Conservation (phyloP, 805 yeast species). For the Wickerhamiella occidentalis region DNA sequence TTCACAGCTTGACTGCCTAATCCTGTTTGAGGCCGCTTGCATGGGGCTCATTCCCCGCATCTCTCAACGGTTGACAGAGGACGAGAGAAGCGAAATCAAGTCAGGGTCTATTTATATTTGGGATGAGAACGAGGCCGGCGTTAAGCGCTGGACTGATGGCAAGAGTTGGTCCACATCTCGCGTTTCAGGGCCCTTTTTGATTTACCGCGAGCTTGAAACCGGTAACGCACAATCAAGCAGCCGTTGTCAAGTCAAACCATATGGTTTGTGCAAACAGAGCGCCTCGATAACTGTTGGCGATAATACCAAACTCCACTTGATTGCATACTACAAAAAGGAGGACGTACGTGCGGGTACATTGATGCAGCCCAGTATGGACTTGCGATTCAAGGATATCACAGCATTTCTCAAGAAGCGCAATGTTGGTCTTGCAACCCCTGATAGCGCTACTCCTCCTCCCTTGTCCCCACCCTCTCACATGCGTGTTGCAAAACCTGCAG, state of each 20-base stretch:
- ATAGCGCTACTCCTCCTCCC: slow-evolving; percentile 7
- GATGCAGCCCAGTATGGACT: slow-evolving; percentile 37
- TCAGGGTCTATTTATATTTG: slow-evolving; percentile 57
- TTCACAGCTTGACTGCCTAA: slow-evolving; percentile 48
- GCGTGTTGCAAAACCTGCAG: slow-evolving; percentile 2
- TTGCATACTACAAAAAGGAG: slow-evolving; percentile 37
- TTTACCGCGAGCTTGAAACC: slow-evolving; percentile 49
- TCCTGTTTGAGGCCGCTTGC: slow-evolving; percentile 54
- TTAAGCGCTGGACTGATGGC: slow-evolving; percentile 74
- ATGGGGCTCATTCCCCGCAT: slow-evolving; percentile 45
- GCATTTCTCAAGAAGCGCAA: slow-evolving; percentile 7
- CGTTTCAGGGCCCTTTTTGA: slow-evolving; percentile 50
- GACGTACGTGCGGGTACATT: slow-evolving; percentile 25
- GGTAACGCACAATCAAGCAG: slow-evolving; percentile 19
- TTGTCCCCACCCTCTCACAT: slow-evolving; percentile 7
- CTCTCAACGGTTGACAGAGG: slow-evolving; percentile 43
- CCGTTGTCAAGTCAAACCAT: slow-evolving; percentile 33
- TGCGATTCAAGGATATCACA: slow-evolving; percentile 26
- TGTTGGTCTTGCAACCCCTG: slow-evolving; percentile 3
- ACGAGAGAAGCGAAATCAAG: slow-evolving; percentile 41
- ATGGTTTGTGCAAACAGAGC: slow-evolving; percentile 55
- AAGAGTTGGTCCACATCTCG: slow-evolving; percentile 61
- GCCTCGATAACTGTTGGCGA: slow-evolving; percentile 44
- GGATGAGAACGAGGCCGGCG: slow-evolving; percentile 60
- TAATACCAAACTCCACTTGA: slow-evolving; percentile 46